Conservation (phyloP, 805 yeast species). For the Ascoidea asiatica region DNA sequence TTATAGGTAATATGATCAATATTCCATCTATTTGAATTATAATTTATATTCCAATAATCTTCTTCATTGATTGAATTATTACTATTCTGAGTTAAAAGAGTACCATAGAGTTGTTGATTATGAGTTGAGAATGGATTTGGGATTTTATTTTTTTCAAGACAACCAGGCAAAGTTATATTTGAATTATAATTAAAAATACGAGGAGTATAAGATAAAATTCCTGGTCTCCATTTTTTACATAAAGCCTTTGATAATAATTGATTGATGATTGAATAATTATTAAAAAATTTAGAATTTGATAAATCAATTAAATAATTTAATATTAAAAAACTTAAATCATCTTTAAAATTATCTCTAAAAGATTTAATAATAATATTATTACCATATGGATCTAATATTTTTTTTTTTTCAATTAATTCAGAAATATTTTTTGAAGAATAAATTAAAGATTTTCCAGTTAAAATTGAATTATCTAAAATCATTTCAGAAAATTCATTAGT, state of each 20-base stretch:
- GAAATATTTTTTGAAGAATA: constrained; percentile 39
- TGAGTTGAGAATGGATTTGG: constrained; percentile 3
- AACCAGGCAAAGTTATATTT: constrained; percentile 2
- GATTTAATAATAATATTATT: constrained; percentile 53
- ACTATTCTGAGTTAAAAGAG: too few species aligned
- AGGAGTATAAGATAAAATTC: constrained; percentile 26
- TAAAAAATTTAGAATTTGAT: constrained; percentile 37
- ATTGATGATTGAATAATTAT: constrained; percentile 31
- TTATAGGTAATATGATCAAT: constrained; percentile 26
- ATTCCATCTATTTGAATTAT: constrained; percentile 25
- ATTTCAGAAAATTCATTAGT: constrained; percentile 53
- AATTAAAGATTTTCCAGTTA: constrained; percentile 58
- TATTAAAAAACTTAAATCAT: constrained; percentile 68
- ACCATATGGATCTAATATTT: constrained; percentile 47
- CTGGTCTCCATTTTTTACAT: constrained; percentile 47
- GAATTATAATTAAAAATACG: constrained; percentile 4
- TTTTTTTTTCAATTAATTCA: constrained; percentile 38
- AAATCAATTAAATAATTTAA: constrained; percentile 52
- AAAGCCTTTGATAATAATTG: constrained; percentile 44
- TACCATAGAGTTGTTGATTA: too few species aligned
- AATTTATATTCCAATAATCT: constrained; percentile 24
- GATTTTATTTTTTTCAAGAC: constrained; percentile 9
- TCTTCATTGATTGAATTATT: constrained; percentile 1
- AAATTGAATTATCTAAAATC: constrained; percentile 53
- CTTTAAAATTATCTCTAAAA: constrained; percentile 59